Evolutionary conservation across 176 grass and related monocot species (phyloP).

Genomic region (Thalia dealbata): DNA sequence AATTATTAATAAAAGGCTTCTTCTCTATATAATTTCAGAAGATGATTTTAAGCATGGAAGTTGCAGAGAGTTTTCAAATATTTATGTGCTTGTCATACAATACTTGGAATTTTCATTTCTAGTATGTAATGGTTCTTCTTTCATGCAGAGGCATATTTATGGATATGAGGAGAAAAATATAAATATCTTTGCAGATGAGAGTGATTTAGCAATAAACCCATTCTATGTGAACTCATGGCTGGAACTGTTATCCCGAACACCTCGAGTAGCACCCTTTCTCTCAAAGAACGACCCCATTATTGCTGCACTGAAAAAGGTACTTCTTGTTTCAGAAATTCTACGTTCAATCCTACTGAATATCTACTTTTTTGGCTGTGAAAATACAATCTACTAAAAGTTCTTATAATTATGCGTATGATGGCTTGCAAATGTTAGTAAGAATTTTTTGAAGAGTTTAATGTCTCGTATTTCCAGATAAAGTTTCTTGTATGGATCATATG

Average conservation of each 20-base stretch:
- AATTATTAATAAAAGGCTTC: not conserved
- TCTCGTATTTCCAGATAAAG: not conserved
- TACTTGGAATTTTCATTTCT: not conserved
- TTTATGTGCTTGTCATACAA: not conserved
- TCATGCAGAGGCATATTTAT: conserved; percentile 82
- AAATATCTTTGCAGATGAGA: conserved; percentile 73
- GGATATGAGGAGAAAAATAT: conserved; percentile 68
- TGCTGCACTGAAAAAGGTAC: conserved; percentile 65
- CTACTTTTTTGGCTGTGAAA: too few species aligned
- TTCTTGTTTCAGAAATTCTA: not conserved
- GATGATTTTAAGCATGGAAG: not conserved
- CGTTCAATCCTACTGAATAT: too few species aligned
- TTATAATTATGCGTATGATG: not conserved
- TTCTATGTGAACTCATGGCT: conserved; percentile 70
- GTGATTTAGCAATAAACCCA: conserved; percentile 74
- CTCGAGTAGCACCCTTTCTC: conserved; percentile 88
- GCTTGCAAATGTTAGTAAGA: not conserved
- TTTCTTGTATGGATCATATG: not conserved
- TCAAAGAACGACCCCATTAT: conserved; percentile 82
- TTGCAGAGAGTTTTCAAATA: not conserved
- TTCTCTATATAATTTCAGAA: not conserved
- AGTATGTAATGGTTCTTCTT: conserved; percentile 19
- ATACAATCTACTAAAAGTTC: not conserved
- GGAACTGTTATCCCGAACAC: conserved; percentile 79
- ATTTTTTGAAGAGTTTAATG: not conserved